Evolutionary conservation across 306 rosid genomes (phyloP).

Genomic region (Lathyrus tuberosus): DNA sequence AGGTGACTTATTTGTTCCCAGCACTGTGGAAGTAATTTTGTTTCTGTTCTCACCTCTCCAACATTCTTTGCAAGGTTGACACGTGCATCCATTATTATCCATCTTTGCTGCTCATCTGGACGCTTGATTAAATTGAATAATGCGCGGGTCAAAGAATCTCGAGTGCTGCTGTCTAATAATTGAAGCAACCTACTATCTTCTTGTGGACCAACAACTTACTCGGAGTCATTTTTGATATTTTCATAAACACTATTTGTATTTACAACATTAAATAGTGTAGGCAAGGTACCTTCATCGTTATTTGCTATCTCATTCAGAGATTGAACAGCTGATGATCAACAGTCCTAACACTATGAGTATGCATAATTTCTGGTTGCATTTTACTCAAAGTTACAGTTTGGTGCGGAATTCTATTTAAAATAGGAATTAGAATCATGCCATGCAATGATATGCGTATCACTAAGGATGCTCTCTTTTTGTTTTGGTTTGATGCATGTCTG

Average conservation of each 20-base stretch:
- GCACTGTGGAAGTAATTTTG: constrained; percentile 99
- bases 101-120: constrained; percentile 93
- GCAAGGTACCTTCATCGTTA: constrained; percentile 51
- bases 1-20: constrained; percentile 99
- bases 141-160: constrained; percentile 97
- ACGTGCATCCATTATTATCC: constrained; percentile 96
- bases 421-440: too few species aligned
- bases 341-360: too few species aligned
- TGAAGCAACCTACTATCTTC: constrained; percentile 44
- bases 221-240: constrained; percentile 48
- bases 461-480: too few species aligned
- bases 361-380: too few species aligned
- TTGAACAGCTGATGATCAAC: constrained; percentile 43
- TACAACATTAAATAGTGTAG: constrained; percentile 43
- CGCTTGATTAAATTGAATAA: constrained; percentile 95
- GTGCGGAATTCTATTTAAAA: too few species aligned
- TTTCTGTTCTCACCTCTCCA: constrained; percentile 97
- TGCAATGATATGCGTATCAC: too few species aligned
- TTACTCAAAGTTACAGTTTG: too few species aligned
- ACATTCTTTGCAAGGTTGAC: constrained; percentile 91
- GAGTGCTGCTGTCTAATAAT: constrained; percentile 70
- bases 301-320: constrained; percentile 44
- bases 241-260: constrained; percentile 39
- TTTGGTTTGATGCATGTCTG: too few species aligned
- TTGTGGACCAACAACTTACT: constrained; percentile 46